phyloP scores from a whole-genome alignment of 257 asterid genomes.

The Haberlea rhodopensis region DNA sequence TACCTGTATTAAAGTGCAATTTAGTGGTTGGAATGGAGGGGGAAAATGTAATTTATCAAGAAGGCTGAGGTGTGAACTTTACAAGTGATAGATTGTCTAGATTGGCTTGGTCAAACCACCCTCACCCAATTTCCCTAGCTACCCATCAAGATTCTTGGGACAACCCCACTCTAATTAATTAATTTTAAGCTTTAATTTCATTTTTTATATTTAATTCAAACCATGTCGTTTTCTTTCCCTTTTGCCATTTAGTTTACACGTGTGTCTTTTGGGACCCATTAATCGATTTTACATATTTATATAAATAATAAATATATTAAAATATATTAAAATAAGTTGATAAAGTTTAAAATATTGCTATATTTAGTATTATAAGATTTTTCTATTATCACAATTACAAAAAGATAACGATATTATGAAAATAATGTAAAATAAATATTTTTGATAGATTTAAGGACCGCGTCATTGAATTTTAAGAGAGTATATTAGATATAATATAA shows the following conservation, averaged over 20 bases:
- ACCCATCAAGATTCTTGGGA: background rate
- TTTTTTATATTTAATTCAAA: background rate
- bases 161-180: background rate
- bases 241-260: background rate
- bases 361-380: no score
- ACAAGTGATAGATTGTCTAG: slow-evolving; percentile 24
- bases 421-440: no score
- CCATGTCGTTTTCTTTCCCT: background rate
- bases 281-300: no score
- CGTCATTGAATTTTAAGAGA: no score
- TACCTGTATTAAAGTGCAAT: background rate
- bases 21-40: background rate
- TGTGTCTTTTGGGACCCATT: background rate
- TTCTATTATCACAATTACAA: no score
- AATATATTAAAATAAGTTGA: no score
- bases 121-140: slow-evolving; percentile 54
- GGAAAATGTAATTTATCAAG: background rate
- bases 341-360: no score
- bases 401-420: no score
- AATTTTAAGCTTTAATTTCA: no score
- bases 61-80: slow-evolving; percentile 11
- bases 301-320: no score
- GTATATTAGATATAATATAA: no score
- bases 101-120: slow-evolving; percentile 59
- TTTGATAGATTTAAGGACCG: no score